Conservation (phyloP, 441 rosid genomes). For the Raphanus hybrid region DNA sequence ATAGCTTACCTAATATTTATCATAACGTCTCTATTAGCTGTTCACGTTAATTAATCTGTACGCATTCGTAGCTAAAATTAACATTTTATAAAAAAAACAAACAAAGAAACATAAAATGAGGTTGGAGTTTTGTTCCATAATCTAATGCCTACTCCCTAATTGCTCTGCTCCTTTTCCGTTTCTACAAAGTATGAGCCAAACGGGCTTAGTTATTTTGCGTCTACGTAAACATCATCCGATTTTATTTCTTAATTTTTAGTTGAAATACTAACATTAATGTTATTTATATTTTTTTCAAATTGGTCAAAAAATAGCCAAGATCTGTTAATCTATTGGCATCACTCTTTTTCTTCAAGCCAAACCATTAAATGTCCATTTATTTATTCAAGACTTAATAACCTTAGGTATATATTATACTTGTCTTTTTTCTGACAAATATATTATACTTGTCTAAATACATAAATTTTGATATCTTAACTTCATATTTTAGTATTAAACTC, state of each 20-base stretch:
- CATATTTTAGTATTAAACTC: neutral
- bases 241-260: neutral
- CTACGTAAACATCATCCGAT: constrained; percentile 22
- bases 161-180: constrained; percentile 12
- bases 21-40: constrained; percentile 40
- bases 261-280: constrained; percentile 9
- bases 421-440: too few species aligned
- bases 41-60: constrained; percentile 34
- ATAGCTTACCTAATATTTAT: constrained; percentile 39
- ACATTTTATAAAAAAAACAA: constrained; percentile 8
- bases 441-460: constrained; percentile 28
- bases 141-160: constrained; percentile 30
- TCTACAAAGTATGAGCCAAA: constrained; percentile 29
- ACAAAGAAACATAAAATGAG: constrained; percentile 30
- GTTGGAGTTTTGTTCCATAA: constrained; percentile 31
- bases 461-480: neutral
- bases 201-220: constrained; percentile 16
- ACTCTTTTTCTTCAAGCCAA: constrained; percentile 25
- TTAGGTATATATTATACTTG: constrained; percentile 28
- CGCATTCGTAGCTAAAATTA: constrained; percentile 25
- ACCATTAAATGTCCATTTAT: constrained; percentile 26
- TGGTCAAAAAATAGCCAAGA: constrained; percentile 18
- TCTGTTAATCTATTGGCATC: constrained; percentile 34
- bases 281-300: neutral
- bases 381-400: constrained; percentile 21